Conservation (phyloP, 352 stramenopile species). For the Sclerospora graminicola region DNA sequence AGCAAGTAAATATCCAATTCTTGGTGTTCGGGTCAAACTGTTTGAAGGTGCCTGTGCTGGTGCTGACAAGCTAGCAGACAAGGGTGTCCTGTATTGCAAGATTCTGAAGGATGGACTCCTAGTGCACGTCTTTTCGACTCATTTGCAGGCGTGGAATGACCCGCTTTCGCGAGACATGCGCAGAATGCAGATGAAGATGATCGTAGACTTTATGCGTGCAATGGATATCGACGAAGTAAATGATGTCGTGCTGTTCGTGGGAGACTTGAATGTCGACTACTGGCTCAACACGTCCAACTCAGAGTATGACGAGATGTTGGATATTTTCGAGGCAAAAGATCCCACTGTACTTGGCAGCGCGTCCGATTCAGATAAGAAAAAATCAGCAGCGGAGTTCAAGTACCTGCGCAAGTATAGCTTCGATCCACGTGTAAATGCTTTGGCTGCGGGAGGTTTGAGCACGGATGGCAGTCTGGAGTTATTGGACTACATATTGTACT, state of each 20-base stretch:
- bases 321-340: constrained; percentile 46
- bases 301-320: constrained; percentile 78
- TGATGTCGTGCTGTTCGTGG: constrained; percentile 51
- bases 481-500: constrained; percentile 67
- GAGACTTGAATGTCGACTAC: constrained; percentile 71
- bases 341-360: constrained; percentile 19
- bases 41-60: constrained; percentile 54
- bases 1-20: constrained; percentile 63
- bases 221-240: constrained; percentile 50
- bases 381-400: constrained; percentile 24
- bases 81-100: constrained; percentile 73
- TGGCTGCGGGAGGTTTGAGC: constrained; percentile 52
- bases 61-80: constrained; percentile 61
- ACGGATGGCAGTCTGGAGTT: constrained; percentile 66
- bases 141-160: constrained; percentile 74
- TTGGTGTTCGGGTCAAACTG: constrained; percentile 58
- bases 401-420: constrained; percentile 48
- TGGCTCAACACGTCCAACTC: constrained; percentile 61
- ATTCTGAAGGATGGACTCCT: constrained; percentile 65
- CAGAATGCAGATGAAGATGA: constrained; percentile 56
- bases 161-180: constrained; percentile 38
- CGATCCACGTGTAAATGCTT: constrained; percentile 55
- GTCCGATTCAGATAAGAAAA: constrained; percentile 16
- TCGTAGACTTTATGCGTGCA: constrained; percentile 38
- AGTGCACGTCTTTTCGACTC: constrained; percentile 66